Conservation (phyloP, 495 filamentous ascomycete species). For the Penicillium paxilli region DNA sequence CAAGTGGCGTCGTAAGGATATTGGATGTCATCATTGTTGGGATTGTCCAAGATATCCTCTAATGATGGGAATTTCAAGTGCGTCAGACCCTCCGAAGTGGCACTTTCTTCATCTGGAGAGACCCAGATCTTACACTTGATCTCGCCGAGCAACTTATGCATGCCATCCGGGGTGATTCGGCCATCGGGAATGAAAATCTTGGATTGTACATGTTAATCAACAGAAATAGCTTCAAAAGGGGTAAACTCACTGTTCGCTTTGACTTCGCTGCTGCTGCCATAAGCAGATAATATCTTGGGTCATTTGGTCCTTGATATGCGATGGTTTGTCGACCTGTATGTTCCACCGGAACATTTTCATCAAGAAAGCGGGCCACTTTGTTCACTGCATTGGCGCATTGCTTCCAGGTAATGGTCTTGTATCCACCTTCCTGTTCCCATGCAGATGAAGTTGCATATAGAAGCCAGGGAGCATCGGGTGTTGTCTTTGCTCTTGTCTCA, state of each 20-base stretch:
- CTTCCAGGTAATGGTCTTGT: neutral
- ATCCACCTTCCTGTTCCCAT: neutral
- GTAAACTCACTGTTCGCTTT: neutral
- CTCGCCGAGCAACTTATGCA: neutral
- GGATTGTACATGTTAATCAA: neutral
- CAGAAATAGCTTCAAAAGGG: neutral
- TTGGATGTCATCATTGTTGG: neutral
- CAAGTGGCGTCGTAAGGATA: neutral
- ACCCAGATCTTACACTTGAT: neutral
- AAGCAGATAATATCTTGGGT: neutral
- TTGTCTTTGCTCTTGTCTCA: neutral
- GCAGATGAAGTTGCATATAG: neutral
- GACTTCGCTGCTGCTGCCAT: neutral
- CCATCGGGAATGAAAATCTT: neutral
- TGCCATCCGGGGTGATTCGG: neutral
- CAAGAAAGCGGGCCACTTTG: neutral
- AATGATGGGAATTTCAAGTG: neutral
- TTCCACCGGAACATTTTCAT: neutral
- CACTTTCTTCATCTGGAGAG: neutral
- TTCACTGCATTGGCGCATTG: conserved; percentile 1
- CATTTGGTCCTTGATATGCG: neutral
- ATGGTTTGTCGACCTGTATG: neutral
- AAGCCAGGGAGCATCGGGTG: neutral
- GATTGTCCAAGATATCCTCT: neutral
- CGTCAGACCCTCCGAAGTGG: neutral